phyloP scores from a whole-genome alignment of 805 yeast genomes.

The Schizosaccharomyces japonicus region DNA sequence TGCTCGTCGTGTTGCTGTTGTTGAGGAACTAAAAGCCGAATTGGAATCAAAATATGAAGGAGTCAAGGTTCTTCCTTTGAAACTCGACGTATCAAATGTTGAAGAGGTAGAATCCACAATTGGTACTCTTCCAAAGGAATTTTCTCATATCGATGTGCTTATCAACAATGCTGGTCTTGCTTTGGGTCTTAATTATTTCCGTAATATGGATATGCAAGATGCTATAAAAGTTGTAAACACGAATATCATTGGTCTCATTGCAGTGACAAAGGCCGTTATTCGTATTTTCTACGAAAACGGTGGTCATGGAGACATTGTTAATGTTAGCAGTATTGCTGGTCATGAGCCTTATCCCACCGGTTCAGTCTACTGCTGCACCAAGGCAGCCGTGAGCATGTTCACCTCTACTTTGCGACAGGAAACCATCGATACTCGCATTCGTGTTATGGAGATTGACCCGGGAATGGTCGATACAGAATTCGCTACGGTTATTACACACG shows the following conservation, averaged over 20 bases:
- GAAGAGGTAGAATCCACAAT: slow-evolving; percentile 31
- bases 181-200: slow-evolving; percentile 53
- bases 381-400: slow-evolving; percentile 37
- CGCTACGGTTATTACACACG: slow-evolving; percentile 31
- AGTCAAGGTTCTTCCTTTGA: slow-evolving; percentile 23
- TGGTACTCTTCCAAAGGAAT: slow-evolving; percentile 26
- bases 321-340: slow-evolving; percentile 48
- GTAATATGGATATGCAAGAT: slow-evolving; percentile 39
- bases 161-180: slow-evolving; percentile 46
- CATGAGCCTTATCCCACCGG: slow-evolving; percentile 50
- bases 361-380: slow-evolving; percentile 45
- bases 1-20: slow-evolving; percentile 51
- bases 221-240: slow-evolving; percentile 58
- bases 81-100: slow-evolving; percentile 34
- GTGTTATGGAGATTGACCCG: slow-evolving; percentile 55
- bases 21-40: slow-evolving; percentile 16
- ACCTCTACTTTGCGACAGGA: slow-evolving; percentile 46
- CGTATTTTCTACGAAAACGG: slow-evolving; percentile 38
- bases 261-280: slow-evolving; percentile 57
- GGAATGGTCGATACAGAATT: slow-evolving; percentile 66
- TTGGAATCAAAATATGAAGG: slow-evolving; percentile 26
- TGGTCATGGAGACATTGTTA: slow-evolving; percentile 37
- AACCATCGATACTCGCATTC: slow-evolving; percentile 39
- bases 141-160: slow-evolving; percentile 34
- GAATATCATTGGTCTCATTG: slow-evolving; percentile 67